These are phyloP conservation scores for Aspergillus cavernicola DNA, from an alignment of 495 filamentous ascomycete genomes.

Conservation along the genomic window DNA sequence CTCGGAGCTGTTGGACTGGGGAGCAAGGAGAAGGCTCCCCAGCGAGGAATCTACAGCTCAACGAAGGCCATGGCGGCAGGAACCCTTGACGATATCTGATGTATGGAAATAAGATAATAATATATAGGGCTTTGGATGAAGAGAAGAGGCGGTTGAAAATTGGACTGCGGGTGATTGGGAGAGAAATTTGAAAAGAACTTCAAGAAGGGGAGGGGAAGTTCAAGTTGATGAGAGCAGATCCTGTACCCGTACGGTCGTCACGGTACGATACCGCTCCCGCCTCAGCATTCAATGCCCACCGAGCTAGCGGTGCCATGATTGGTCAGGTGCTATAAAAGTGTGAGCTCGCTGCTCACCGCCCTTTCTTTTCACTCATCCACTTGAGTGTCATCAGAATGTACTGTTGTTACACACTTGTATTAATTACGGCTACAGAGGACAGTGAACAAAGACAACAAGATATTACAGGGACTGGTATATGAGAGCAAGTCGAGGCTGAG, in stretches of 20 bases:
- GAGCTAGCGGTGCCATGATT: constrained; percentile 19
- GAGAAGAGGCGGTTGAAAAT: constrained; percentile 31
- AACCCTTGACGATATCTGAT: constrained; percentile 76
- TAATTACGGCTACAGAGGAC: not conserved
- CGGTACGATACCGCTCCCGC: constrained; percentile 10
- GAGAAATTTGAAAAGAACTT: constrained; percentile 12
- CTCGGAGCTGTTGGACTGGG: constrained; percentile 81
- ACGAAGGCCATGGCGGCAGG: constrained; percentile 76
- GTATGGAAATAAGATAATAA: constrained; percentile 28
- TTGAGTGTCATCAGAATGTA: not conserved
- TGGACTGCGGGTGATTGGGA: constrained; percentile 25
- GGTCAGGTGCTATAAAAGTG: constrained; percentile 18
- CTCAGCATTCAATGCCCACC: constrained; percentile 9
- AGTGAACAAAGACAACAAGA: not conserved
- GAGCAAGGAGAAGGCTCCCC: constrained; percentile 68
- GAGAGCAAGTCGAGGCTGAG: not conserved
- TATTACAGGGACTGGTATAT: not conserved
- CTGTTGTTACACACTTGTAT: not conserved
- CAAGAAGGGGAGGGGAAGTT: constrained; percentile 20
- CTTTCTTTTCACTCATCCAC: constrained; percentile 23
- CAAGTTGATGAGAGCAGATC: constrained; percentile 24
- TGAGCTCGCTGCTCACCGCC: constrained; percentile 35
- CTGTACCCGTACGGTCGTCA: constrained; percentile 12
- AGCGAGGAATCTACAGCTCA: constrained; percentile 92
- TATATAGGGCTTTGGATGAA: constrained; percentile 23